phyloP scores from a whole-genome alignment of 2,329 filamentous ascomycete genomes.

The Calonectria hongkongensis region DNA sequence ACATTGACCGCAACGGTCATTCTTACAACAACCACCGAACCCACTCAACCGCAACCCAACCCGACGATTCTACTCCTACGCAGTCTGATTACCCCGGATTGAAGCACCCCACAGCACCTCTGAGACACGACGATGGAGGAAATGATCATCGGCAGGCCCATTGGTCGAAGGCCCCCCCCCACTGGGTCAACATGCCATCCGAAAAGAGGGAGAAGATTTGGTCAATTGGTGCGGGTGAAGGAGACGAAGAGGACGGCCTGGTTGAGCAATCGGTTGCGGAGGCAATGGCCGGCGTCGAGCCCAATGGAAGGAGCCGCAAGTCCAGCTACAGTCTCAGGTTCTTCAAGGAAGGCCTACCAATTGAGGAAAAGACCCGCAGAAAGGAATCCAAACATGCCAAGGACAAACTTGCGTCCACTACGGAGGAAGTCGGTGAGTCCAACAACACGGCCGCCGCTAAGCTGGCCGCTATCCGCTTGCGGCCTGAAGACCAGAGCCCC shows the following conservation, averaged over 20 bases:
- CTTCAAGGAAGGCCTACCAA: constrained; percentile 79
- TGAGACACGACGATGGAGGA: constrained; percentile 45
- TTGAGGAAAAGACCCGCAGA: constrained; percentile 73
- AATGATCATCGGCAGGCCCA: constrained; percentile 45
- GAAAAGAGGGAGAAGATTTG: constrained; percentile 79
- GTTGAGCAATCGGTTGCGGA: constrained; percentile 80
- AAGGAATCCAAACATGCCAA: constrained; percentile 66
- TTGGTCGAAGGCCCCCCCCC: constrained; percentile 64
- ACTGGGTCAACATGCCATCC: constrained; percentile 65
- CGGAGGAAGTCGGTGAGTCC: constrained; percentile 56
- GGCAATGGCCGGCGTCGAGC: constrained; percentile 76
- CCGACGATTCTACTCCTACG: constrained; percentile 53
- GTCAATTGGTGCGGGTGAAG: constrained; percentile 75
- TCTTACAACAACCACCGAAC: constrained; percentile 50
- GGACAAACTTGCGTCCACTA: constrained; percentile 64
- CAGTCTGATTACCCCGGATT: constrained; percentile 46
- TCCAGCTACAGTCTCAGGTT: constrained; percentile 80
- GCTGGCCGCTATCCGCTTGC: constrained; percentile 35
- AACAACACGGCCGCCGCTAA: constrained; percentile 34
- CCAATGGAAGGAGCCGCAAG: constrained; percentile 79
- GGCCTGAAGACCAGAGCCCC: constrained; percentile 42
- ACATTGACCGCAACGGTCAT: constrained; percentile 56
- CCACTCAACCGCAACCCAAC: constrained; percentile 53
- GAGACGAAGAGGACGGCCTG: constrained; percentile 71
- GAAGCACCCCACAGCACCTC: constrained; percentile 32